Percentiles rank a stretch among this genome's conserved stretches.
Conservation (phyloP, 2,329 filamentous ascomycete species). For the Cercospora beticola region DNA sequence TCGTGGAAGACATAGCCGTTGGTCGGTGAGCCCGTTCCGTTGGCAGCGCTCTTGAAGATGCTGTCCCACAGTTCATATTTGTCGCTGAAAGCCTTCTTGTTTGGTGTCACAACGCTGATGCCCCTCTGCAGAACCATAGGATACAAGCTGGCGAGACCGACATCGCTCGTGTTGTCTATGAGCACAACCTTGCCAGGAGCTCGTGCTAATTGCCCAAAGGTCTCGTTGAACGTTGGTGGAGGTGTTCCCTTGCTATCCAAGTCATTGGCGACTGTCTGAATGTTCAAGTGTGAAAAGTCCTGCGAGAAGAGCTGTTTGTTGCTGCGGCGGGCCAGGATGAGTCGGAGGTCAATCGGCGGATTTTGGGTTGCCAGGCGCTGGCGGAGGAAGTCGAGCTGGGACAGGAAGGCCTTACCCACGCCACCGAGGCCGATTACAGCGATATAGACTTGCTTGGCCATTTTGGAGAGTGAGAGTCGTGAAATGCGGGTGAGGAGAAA, state of each 20-base stretch:
- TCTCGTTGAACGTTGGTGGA: constrained; percentile 66
- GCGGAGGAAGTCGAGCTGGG: constrained; percentile 20
- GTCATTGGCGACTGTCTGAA: constrained; percentile 60
- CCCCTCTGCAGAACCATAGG: constrained; percentile 76
- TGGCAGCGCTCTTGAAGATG: constrained; percentile 73
- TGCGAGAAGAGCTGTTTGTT: constrained; percentile 75
- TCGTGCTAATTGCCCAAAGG: constrained; percentile 73
- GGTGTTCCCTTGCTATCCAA: constrained; percentile 64
- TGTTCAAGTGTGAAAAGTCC: constrained; percentile 67
- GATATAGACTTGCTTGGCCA: constrained; percentile 40
- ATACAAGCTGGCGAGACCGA: constrained; percentile 79
- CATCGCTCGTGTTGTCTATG: constrained; percentile 93
- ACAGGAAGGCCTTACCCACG: constrained; percentile 68
- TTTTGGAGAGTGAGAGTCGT: neutral
- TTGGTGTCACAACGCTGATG: constrained; percentile 90
- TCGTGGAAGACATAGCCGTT: constrained; percentile 89
- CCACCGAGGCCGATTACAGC: constrained; percentile 70
- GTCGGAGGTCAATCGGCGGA: constrained; percentile 65
- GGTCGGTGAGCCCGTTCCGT: constrained; percentile 50
- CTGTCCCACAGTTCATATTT: constrained; percentile 78
- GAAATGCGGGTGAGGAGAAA: neutral
- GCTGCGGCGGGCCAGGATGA: constrained; percentile 84
- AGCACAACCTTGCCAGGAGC: constrained; percentile 78
- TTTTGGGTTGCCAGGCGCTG: constrained; percentile 49
- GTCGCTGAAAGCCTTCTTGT: constrained; percentile 96